Conservation (phyloP, 2,329 filamentous ascomycete species). For the Aspergillus ochraceoroseus region DNA sequence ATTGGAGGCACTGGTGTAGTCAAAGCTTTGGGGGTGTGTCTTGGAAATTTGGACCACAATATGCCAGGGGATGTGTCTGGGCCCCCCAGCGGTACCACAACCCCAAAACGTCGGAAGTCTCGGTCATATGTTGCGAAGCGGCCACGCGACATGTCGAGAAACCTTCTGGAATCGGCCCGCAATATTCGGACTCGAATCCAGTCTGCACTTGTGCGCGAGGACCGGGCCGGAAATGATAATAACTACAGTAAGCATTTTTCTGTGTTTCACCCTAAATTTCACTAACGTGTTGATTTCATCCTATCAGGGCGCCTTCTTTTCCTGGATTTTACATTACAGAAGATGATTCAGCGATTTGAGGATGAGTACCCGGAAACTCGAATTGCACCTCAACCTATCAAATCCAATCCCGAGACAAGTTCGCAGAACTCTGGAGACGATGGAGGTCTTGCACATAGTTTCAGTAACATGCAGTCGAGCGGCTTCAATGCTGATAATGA, state of each 20-base stretch:
- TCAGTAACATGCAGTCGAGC: conserved; percentile 32
- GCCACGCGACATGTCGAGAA: conserved; percentile 89
- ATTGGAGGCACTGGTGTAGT: conserved; percentile 93
- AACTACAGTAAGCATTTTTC: conserved; percentile 69
- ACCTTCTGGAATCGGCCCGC: conserved; percentile 76
- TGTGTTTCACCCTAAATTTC: conserved; percentile 20
- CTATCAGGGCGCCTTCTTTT: conserved; percentile 68
- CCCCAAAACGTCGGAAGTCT: conserved; percentile 51
- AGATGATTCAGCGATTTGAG: conserved; percentile 93
- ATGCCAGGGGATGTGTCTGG: conserved; percentile 37
- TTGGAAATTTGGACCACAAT: conserved; percentile 69
- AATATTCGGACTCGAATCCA: conserved; percentile 82
- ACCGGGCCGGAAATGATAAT: conserved; percentile 63
- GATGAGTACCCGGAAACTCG: conserved; percentile 92
- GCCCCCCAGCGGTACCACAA: conserved; percentile 51
- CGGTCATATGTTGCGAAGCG: conserved; percentile 53
- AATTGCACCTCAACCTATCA: conserved; percentile 34
- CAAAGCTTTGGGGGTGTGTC: conserved; percentile 84
- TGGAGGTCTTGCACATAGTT: conserved; percentile 18
- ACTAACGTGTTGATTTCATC: conserved; percentile 7
- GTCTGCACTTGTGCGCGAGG: conserved; percentile 73
- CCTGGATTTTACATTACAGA: conserved; percentile 79
- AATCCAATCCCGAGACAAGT: conserved; percentile 24
- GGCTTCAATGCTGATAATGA: conserved; percentile 29
- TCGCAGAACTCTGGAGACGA: conserved; percentile 37